Evolutionary conservation across 23 red algal species (phyloP).

Genomic region (Gracilaria vermiculophylla): DNA sequence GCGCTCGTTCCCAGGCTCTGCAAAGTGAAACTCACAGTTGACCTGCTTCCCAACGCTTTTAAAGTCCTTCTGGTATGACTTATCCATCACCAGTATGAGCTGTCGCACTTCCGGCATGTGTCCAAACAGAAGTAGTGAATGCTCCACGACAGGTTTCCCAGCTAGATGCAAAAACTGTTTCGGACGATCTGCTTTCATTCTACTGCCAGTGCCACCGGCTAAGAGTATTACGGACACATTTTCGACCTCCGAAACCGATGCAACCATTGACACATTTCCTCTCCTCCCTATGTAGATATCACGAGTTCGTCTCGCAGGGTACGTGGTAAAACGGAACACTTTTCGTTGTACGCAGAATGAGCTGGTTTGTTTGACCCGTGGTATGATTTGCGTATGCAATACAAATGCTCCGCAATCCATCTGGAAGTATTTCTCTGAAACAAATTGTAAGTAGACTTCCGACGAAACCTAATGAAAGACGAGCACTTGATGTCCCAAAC

Average conservation of each 20-base stretch:
- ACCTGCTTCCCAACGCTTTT: neutral
- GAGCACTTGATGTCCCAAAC: too few species aligned
- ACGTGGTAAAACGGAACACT: neutral
- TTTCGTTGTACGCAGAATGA: neutral
- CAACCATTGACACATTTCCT: neutral
- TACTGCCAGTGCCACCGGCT: slow-evolving; percentile 86
- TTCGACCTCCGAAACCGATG: neutral
- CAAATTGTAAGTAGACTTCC: too few species aligned
- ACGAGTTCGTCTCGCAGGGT: neutral
- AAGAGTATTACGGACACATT: slow-evolving; percentile 83
- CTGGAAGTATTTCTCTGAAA: neutral
- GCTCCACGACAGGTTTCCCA: slow-evolving; percentile 78
- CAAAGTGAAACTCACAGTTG: slow-evolving; percentile 58
- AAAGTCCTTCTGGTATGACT: slow-evolving; percentile 42
- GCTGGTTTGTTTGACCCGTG: neutral
- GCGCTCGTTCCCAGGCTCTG: slow-evolving; percentile 91
- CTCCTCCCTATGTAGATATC: neutral
- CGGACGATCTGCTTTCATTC: slow-evolving; percentile 88
- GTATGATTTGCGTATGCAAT: neutral
- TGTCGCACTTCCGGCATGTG: slow-evolving; percentile 73
- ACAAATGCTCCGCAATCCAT: neutral
- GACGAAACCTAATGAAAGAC: too few species aligned
- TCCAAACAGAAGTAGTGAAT: slow-evolving; percentile 76
- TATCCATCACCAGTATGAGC: slow-evolving; percentile 80
- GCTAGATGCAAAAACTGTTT: slow-evolving; percentile 91